Evolutionary conservation across 768 basidiomycete genomes (phyloP), one percentile per base, ranked within the genome.

Genomic region (Suillus tomentosus): DNA sequence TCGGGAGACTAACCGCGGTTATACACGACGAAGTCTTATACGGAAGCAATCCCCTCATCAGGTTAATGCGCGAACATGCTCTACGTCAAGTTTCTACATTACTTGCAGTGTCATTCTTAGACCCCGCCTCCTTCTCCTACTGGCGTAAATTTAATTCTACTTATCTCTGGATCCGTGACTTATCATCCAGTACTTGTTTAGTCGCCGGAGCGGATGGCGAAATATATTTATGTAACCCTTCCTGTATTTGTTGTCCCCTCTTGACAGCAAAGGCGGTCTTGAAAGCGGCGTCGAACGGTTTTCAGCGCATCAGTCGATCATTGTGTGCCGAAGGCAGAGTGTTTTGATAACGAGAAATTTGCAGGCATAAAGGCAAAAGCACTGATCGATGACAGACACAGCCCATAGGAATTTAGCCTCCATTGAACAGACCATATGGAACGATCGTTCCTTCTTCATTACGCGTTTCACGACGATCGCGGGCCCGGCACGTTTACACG

Each of bases 151-250:
- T 54, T 13, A 54, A 54, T n/a, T n/a, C 11, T 2, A 54, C 53
- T 54, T 34, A 54, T 54, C 34, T 51, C 50, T 31, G 19, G 34
- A 54, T 54, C 53, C 19, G 10, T 53, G 1, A 34, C 53, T n/a
- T 36, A 54, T 54, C 53, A 54, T 54, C 51, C 51, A 54, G 53
- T 54, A 54, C 19, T 19, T 54, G 13, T 19, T 54, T 36, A 54
- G 19, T 54, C 6, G 3, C 34, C 53, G 34, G 53, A 54, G 53
- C 27, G 53, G 34, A 54, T 36, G 36, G 34, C 19, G 34, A 54
- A 37, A 54, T 19, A 34, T 17, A 19, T 54, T 54, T 36, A 34
- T 36, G 34, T 54, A 54, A 36, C 9, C 0, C 17, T 31, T 27
- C 9, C 15, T 51, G 48, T 51, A 27, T 50, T 50, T 15, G 50